Evolutionary conservation across 169 alveolate species (phyloP).

Genomic region (Amoebophrya sp.): DNA sequence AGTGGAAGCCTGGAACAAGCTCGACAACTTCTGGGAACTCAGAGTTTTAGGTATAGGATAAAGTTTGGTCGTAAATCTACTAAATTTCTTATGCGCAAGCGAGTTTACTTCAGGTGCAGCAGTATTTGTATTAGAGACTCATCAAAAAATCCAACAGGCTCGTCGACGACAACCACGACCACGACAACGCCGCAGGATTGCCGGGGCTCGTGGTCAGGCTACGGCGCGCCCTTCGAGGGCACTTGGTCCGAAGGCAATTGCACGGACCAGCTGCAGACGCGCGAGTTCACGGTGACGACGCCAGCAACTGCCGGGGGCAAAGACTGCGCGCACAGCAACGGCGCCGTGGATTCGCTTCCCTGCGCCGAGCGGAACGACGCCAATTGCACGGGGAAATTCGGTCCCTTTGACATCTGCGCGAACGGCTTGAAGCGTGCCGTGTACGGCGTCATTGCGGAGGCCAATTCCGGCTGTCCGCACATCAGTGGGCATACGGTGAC

Average conservation of each 20-base stretch:
- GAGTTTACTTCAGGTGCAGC: no score
- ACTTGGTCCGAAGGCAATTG: no score
- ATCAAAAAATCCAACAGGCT: no score
- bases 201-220: neutral
- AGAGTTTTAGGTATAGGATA: neutral
- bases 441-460: neutral
- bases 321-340: neutral
- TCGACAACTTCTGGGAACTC: conserved; percentile 16
- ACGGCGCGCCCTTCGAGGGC: neutral
- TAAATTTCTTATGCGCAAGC: no score
- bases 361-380: neutral
- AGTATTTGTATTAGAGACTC: no score
- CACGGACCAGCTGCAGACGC: neutral
- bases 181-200: neutral
- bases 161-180: neutral
- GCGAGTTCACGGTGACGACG: neutral
- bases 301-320: neutral
- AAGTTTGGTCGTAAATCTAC: neutral
- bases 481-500: neutral
- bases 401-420: neutral
- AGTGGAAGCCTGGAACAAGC: conserved; percentile 1
- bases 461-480: neutral
- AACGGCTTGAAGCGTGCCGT: neutral
- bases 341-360: neutral
- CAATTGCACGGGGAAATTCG: neutral